phyloP scores from a whole-genome alignment of 306 rosid genomes.

The Vicia faba region DNA sequence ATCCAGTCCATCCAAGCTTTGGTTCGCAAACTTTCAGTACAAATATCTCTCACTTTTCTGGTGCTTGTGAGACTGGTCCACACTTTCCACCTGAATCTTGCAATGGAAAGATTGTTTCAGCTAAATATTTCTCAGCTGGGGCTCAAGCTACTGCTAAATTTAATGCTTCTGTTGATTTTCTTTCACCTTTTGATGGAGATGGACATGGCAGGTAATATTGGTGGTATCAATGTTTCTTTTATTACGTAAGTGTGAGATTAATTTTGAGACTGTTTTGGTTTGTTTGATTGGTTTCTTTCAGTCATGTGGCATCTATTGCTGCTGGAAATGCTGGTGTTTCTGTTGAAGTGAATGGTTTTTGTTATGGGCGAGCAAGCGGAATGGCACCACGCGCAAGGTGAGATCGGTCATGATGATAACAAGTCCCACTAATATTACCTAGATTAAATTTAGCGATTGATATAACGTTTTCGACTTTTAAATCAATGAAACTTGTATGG shows the following conservation, averaged over 20 bases:
- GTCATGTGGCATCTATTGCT: conserved; percentile 85
- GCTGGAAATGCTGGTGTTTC: conserved; percentile 89
- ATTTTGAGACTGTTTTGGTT: conserved; percentile 2
- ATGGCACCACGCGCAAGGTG: conserved; percentile 89
- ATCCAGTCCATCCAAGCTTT: conserved; percentile 79
- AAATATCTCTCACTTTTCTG: conserved; percentile 50
- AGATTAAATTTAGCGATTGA: not conserved
- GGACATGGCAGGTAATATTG: conserved; percentile 87
- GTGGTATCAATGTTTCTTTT: not conserved
- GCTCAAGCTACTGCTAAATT: conserved; percentile 63
- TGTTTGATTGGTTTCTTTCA: conserved; percentile 37
- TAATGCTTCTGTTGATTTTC: conserved; percentile 69
- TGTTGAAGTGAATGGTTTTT: conserved; percentile 66
- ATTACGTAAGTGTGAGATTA: not conserved
- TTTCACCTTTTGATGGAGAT: conserved; percentile 79
- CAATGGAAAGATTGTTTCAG: conserved; percentile 72
- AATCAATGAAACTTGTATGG: not conserved
- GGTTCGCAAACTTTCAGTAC: conserved; percentile 48
- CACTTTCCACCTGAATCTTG: conserved; percentile 58
- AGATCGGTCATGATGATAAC: not conserved
- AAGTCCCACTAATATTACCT: no score
- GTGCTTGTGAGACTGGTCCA: conserved; percentile 68
- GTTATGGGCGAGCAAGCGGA: conserved; percentile 76
- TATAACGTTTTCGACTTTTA: no score
- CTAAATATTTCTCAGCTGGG: conserved; percentile 78